phyloP scores from a whole-genome alignment of 2,329 filamentous ascomycete species.

The Xylaria sp. region DNA sequence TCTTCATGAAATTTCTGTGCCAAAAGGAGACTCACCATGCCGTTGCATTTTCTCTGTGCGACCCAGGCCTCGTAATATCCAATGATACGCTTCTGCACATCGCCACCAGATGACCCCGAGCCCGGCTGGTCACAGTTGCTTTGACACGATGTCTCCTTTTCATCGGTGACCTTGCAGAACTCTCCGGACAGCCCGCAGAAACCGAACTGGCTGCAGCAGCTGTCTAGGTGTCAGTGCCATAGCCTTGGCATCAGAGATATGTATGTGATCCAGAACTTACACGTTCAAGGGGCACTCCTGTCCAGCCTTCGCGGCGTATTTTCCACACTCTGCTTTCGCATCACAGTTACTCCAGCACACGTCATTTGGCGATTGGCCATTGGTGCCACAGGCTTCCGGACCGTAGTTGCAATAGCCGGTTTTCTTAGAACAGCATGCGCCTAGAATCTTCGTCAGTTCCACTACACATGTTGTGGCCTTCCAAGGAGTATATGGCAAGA shows the following conservation, averaged over 20 bases:
- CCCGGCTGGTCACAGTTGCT: slow-evolving; percentile 40
- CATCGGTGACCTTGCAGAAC: slow-evolving; percentile 38
- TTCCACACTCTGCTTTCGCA: slow-evolving; percentile 49
- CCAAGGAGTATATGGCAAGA: too few relatives aligned
- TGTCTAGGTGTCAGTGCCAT: too few relatives aligned
- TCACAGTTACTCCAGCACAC: slow-evolving; percentile 49
- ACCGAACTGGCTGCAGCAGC: slow-evolving; percentile 40
- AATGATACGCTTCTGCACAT: slow-evolving; percentile 42
- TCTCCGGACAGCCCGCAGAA: slow-evolving; percentile 48
- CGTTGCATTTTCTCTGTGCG: neutral
- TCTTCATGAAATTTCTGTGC: too few relatives aligned
- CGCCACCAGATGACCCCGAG: slow-evolving; percentile 20
- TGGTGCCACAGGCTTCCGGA: slow-evolving; percentile 39
- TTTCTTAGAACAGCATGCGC: neutral
- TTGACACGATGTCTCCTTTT: slow-evolving; percentile 38
- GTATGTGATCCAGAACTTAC: too few relatives aligned
- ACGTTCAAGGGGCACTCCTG: slow-evolving; percentile 16
- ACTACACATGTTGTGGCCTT: too few relatives aligned
- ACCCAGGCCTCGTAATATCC: slow-evolving; percentile 50
- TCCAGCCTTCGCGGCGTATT: slow-evolving; percentile 35
- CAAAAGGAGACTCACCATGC: slow-evolving; percentile 11
- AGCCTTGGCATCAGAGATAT: too few relatives aligned
- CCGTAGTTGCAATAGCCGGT: slow-evolving; percentile 25
- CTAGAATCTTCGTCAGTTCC: too few relatives aligned
- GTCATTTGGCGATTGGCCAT: slow-evolving; percentile 42